phyloP scores from a whole-genome alignment of 1,284 basidiomycete genomes.

The Pisolithus thermaeus region DNA sequence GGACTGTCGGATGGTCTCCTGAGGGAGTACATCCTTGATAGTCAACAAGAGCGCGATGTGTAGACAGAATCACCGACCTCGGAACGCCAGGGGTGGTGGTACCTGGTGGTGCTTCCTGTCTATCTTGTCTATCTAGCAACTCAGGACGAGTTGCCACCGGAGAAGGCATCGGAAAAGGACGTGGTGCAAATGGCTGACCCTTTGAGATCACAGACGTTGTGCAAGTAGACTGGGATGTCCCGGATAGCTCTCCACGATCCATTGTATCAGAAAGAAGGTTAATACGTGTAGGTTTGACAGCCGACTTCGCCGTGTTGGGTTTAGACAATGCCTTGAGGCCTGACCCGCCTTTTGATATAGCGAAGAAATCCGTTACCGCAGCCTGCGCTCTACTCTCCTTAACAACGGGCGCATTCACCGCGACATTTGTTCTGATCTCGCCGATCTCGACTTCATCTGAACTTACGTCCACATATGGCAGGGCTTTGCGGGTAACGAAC shows the following conservation, averaged over 20 bases:
- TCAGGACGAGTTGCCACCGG: background rate
- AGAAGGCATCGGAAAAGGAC: conserved; percentile 25
- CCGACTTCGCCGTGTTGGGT: background rate
- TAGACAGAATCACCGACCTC: background rate
- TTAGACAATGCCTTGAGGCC: background rate
- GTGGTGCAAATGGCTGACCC: conserved; percentile 2
- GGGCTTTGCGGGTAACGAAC: background rate
- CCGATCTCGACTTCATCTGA: background rate
- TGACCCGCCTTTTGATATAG: background rate
- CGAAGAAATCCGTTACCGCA: background rate
- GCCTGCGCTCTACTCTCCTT: background rate
- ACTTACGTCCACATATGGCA: background rate
- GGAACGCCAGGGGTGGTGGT: background rate
- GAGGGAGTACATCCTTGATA: too few species aligned
- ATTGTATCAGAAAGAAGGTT: background rate
- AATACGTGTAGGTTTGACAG: background rate
- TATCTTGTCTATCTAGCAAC: background rate
- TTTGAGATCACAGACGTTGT: background rate
- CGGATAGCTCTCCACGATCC: background rate
- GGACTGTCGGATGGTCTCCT: too few species aligned
- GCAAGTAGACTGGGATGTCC: background rate
- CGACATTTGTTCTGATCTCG: background rate
- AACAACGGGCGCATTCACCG: background rate
- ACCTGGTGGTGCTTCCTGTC: background rate
- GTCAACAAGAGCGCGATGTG: too few species aligned